Percentiles rank a stretch among this genome's conserved stretches.
Evolutionary conservation across 1,284 basidiomycete species (phyloP).

Genomic region (Irpex rosettiformis): DNA sequence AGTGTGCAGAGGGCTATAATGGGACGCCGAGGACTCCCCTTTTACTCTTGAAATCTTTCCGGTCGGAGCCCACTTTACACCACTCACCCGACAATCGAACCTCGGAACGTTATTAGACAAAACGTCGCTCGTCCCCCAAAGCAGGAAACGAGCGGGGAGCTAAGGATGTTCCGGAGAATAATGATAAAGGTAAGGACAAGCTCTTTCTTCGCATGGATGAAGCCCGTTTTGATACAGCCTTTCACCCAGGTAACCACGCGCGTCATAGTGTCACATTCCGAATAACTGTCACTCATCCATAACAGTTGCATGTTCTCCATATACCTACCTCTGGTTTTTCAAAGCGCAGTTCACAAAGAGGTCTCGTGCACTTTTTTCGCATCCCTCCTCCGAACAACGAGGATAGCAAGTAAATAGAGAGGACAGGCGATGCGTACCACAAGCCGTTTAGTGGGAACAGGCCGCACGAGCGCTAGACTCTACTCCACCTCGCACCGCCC

Average conservation of each 20-base stretch:
- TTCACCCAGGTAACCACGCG: neutral
- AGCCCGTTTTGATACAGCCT: neutral
- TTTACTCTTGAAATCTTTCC: neutral
- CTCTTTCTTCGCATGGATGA: neutral
- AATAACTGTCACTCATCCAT: neutral
- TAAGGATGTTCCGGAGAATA: neutral
- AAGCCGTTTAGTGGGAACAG: too few species aligned
- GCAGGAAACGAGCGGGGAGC: neutral
- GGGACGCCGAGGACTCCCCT: neutral
- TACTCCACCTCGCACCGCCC: neutral
- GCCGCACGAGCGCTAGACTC: neutral
- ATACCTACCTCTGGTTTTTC: neutral
- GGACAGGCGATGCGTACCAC: too few species aligned
- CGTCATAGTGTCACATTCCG: neutral
- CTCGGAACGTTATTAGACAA: neutral
- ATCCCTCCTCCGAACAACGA: neutral
- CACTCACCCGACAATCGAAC: neutral
- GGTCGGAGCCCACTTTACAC: too few species aligned
- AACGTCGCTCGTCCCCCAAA: neutral
- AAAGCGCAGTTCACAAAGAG: neutral
- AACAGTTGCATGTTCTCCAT: neutral
- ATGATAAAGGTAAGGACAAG: too few species aligned
- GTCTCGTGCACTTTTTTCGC: neutral
- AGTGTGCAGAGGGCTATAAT: neutral
- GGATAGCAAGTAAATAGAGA: neutral